These are phyloP conservation scores for Haematococcus lacustris DNA, from an alignment of 139 green algal genomes.

Conservation along the genomic window DNA sequence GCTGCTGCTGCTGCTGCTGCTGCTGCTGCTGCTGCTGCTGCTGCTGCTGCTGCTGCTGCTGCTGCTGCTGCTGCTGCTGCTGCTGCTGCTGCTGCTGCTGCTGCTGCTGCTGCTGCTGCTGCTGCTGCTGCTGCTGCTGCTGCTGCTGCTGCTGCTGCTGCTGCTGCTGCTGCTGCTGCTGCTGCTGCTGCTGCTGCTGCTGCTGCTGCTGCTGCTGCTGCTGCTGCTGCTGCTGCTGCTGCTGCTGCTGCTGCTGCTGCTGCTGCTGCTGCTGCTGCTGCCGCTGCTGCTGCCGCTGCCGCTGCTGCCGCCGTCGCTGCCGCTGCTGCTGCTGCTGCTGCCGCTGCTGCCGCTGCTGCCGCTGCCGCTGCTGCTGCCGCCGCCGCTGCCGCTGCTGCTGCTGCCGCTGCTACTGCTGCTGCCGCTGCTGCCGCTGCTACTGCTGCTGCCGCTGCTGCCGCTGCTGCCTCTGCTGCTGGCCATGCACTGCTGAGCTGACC, in stretches of 20 bases:
- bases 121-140: too few relatives aligned
- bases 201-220: neutral
- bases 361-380: neutral
- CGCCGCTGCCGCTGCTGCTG: neutral
- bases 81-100: too few relatives aligned
- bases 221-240: neutral
- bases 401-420: conserved; percentile 5
- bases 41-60: too few relatives aligned
- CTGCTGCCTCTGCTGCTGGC: conserved; percentile 7
- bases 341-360: neutral
- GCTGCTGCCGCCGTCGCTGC: neutral
- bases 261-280: neutral
- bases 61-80: too few relatives aligned
- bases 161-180: too few relatives aligned
- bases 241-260: neutral
- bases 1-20: too few relatives aligned
- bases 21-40: too few relatives aligned
- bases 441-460: neutral
- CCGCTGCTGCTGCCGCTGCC: neutral
- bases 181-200: too few relatives aligned
- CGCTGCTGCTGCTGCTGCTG: neutral
- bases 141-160: too few relatives aligned
- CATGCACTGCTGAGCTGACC: conserved; percentile 3
- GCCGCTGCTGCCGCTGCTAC: neutral
- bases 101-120: too few relatives aligned